Evolutionary conservation across 306 rosid species (phyloP).

Genomic region (Sicyos baderoa): DNA sequence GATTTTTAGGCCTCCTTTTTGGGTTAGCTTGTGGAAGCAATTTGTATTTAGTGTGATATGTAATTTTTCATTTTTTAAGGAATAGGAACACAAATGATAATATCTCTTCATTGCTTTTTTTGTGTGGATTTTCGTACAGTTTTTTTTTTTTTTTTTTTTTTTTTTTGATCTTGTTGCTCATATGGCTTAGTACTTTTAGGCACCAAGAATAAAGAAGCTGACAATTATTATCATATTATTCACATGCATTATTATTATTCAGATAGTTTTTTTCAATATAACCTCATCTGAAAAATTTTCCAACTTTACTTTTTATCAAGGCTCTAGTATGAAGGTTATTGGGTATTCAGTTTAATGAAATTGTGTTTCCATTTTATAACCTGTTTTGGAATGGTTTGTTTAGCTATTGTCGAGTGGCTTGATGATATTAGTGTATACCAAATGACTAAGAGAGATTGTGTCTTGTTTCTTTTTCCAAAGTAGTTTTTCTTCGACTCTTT

Average conservation of each 20-base stretch:
- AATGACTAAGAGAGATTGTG: too few relatives aligned
- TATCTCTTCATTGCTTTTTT: slow-evolving; percentile 17
- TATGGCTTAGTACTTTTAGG: slow-evolving; percentile 1
- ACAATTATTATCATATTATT: not conserved
- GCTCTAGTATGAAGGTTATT: too few relatives aligned
- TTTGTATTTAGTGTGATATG: slow-evolving; percentile 31
- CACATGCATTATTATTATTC: not conserved
- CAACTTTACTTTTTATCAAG: too few relatives aligned
- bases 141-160: not conserved
- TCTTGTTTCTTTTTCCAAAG: too few relatives aligned
- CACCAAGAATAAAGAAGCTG: not conserved
- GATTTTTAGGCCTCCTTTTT: slow-evolving; percentile 40
- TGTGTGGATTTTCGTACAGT: not conserved
- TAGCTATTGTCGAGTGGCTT: too few relatives aligned
- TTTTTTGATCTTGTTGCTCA: not conserved
- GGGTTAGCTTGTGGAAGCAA: slow-evolving; percentile 27
- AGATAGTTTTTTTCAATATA: too few relatives aligned
- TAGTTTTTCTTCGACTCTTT: too few relatives aligned
- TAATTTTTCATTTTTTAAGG: slow-evolving; percentile 23
- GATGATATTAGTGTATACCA: too few relatives aligned
- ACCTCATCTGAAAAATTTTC: too few relatives aligned
- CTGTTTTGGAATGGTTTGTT: too few relatives aligned
- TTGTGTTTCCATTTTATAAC: not conserved
- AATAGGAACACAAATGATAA: slow-evolving; percentile 14
- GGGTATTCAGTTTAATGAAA: too few relatives aligned